Base-by-base conservation (phyloP, 345 rosid species). In the Microthlaspi erraticum region DNA sequence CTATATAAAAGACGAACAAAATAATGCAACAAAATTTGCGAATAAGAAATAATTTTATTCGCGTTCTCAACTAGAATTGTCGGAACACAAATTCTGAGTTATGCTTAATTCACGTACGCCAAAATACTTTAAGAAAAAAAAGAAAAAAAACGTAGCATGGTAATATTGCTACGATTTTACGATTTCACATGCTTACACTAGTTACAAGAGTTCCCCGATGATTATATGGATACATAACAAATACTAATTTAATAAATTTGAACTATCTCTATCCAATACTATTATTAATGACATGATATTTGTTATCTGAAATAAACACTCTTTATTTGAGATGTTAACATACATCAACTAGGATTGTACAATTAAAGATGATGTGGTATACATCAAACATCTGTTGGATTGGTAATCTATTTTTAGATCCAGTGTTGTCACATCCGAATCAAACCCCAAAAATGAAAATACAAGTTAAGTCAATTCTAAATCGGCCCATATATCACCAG, bases 301-400 rank as follows among this genome's bases (percentile, higher is more conserved):
- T 20, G 33, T 13, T 19, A 60, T 60, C 8, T n/a, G 13, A 60
- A 29, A 42, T 50, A 19, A 50, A 50, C 3, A 37, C 7, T 8
- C 33, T 38, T 66, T 3, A 14, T 64, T 6, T 49, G 48, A 26
- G 29, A 61, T 29, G 4, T 32, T 33, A 33, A 17, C 2, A 26
- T 45, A 29, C 43, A 63, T 63, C 68, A 32, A 45, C 42, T 34
- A 29, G 66, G 37, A 44, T 16, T 44, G 10, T 31, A 63, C 18
- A 11, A 48, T 62, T 46, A 63, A 8, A 55, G 60, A 60, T 66
- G 52, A 5, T 36, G 61, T 65, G 57, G 55, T 49, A n/a, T n/a
- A 38, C 46, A 29, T 51, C 61, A 53, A 29, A 66, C 16, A 53
- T 3, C 36, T n/a, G 43, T 56, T 36, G 29, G 43, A 17, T 56